Evolutionary conservation across 768 basidiomycete genomes (phyloP).

Genomic region (Pleurotus citrinopileatus): DNA sequence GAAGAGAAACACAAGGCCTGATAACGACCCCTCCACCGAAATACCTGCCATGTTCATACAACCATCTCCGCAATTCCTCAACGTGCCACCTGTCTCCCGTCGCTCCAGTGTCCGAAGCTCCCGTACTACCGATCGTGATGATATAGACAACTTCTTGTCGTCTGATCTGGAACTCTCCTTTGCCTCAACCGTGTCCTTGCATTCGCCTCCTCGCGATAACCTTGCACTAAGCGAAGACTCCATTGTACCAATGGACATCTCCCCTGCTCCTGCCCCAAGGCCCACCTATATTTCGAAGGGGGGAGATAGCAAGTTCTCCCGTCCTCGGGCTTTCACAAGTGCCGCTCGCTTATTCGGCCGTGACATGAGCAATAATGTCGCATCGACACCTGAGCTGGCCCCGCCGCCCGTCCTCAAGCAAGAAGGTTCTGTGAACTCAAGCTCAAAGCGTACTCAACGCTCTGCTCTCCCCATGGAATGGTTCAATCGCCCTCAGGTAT

Average conservation of each 20-base stretch:
- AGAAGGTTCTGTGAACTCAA: conserved; percentile 36
- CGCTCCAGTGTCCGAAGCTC: conserved; percentile 40
- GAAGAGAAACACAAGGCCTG: conserved; percentile 33
- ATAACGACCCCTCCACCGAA: conserved; percentile 22
- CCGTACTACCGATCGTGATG: conserved; percentile 41
- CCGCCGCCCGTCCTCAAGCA: conserved; percentile 21
- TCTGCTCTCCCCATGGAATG: conserved; percentile 64
- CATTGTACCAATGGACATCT: conserved; percentile 78
- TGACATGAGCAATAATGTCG: conserved; percentile 61
- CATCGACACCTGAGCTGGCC: conserved; percentile 29
- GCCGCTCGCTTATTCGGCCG: conserved; percentile 68
- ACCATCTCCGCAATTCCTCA: conserved; percentile 37
- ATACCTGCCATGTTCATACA: conserved; percentile 54
- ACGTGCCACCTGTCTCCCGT: conserved; percentile 39
- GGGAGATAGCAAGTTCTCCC: conserved; percentile 25
- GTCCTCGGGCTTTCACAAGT: conserved; percentile 67
- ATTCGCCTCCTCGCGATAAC: conserved; percentile 58
- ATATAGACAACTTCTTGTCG: conserved; percentile 64
- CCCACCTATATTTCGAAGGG: conserved; percentile 8
- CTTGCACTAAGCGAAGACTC: conserved; percentile 38
- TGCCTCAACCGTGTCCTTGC: conserved; percentile 77
- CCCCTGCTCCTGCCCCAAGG: conserved; percentile 52
- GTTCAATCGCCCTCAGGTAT: conserved; percentile 31
- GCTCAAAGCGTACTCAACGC: conserved; percentile 57
- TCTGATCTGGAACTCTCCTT: conserved; percentile 82